Base-by-base conservation (phyloP, 2,329 filamentous ascomycete genomes). In the Cercospora nicotianae region DNA sequence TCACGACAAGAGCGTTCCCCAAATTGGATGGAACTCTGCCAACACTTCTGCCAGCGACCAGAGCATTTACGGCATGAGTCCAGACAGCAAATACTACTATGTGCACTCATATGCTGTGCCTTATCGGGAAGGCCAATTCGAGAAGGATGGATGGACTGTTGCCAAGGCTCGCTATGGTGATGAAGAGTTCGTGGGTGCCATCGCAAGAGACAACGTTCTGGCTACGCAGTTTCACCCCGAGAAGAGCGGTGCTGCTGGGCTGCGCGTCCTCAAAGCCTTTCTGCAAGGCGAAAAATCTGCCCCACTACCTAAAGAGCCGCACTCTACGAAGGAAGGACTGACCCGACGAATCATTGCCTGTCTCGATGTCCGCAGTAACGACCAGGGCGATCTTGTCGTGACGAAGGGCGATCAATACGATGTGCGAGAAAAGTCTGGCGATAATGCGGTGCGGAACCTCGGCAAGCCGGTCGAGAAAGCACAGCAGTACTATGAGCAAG, bases 381-480 rank as follows among this genome's bases (percentile, higher is more conserved):
- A 99, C 79, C 85, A 91, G 69, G 95, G 95, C 36, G 95, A 99
- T 80, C 85, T 99, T 9, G 95, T 99, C 0, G 95, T 99, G 42
- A 99, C 95, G 13, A 99, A 99, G 81, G 95, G 95, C 66, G 95
- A 99, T 81, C 94, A 98, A 80, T 99, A 99, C 82, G 95, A 99
- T 76, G 95, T 99, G 6, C 91, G 95, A 33, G 95, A 98, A 77
- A 97, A 97, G 81, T 84, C 87, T 64, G 83, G 76, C 28, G 82
- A 82, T 60, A 83, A 86, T 20, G 79, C 87, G 73, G 94, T 99
- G 39, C 89, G 95, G 71, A 99, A 99, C 80, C 86, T 99, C 3
- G 95, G 95, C 72, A 99, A 99, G 81, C 95, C 95, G 1, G 94
- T 99, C 60, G 93, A 97, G 72, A 91, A 99, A 87, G 95, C 95